These are phyloP conservation scores for Triticum monococcum DNA, from an alignment of 176 grass and related monocot genomes.

Conservation along the genomic window DNA sequence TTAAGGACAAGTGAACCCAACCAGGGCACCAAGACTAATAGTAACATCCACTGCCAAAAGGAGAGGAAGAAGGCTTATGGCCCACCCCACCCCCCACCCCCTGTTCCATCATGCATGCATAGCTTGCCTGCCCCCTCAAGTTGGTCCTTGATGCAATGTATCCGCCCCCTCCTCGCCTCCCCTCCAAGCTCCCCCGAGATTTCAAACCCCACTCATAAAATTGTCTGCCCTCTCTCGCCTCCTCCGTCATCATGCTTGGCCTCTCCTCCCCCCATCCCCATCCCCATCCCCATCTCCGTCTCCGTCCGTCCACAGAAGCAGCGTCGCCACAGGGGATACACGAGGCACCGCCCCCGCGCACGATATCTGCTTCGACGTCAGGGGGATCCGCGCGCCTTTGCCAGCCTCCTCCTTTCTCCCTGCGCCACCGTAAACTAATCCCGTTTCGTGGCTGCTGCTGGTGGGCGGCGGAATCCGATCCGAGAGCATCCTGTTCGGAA, in stretches of 20 bases:
- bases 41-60: conserved; percentile 4
- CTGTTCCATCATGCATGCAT: conserved; percentile 6
- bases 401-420: neutral
- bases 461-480: neutral
- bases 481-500: neutral
- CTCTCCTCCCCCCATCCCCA: neutral
- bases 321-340: neutral
- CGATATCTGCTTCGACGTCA: conserved; percentile 24
- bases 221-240: conserved; percentile 10
- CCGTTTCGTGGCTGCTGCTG: neutral
- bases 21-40: neutral
- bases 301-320: neutral
- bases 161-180: neutral
- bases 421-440: too few species aligned
- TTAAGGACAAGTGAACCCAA: neutral
- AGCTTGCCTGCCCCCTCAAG: conserved; percentile 11
- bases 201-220: conserved; percentile 45
- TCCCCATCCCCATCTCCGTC: neutral
- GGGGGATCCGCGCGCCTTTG: conserved; percentile 4
- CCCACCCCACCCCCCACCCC: conserved; percentile 8
- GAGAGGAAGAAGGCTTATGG: neutral
- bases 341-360: neutral
- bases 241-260: conserved; percentile 37
- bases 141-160: conserved; percentile 53
- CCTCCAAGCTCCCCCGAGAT: conserved; percentile 8